Base-by-base conservation (phyloP, 2,329 filamentous ascomycete genomes). In the Coniochaeta pulveracea region DNA sequence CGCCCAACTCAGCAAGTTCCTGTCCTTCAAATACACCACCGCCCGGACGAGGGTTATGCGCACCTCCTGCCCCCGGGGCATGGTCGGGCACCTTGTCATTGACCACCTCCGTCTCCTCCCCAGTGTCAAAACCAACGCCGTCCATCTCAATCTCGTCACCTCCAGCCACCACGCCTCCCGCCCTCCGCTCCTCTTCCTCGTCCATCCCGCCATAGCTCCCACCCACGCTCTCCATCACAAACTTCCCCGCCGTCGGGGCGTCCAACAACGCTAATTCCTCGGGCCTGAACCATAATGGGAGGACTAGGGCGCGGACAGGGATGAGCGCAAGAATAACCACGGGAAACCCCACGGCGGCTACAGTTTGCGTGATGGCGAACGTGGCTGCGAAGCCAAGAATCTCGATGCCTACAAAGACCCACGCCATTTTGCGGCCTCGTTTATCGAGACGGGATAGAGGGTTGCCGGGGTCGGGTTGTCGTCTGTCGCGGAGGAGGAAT, bases 301-400 rank as follows among this genome's bases (percentile, higher is more conserved):
- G 60, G 5, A 85, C 39, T 38, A 73, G 59, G 2, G 76, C 71
- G 7, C 81, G 67, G 3, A 77, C 55, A 0, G 81, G 81, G 16
- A 85, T 76, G 5, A 85, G 61, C 11, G 73, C 54, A 30, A 85
- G 56, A 47, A 86, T 85, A 41, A 85, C 70, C 22, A 85, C 66
- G 7, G 83, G 83, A 43, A 88, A 89, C 0, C 83, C 83, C 9
- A 89, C 82, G 3, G 83, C 83, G 3, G 82, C 83, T 32, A 88
- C 79, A 0, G 83, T 88, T 57, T 89, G 55, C 0, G 83, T 86
- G 46, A 88, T 83, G 38, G 83, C 82, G 51, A 89, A 86, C 0
- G 83, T 89, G 15, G 77, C 81, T 3, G 66, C 82, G 45, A 88
- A 86, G 0, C 74, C 80, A 26, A 78, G 16, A 4, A 88, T 56